phyloP scores from a whole-genome alignment of 2,329 filamentous ascomycete species.

The Scorias spongiosa region DNA sequence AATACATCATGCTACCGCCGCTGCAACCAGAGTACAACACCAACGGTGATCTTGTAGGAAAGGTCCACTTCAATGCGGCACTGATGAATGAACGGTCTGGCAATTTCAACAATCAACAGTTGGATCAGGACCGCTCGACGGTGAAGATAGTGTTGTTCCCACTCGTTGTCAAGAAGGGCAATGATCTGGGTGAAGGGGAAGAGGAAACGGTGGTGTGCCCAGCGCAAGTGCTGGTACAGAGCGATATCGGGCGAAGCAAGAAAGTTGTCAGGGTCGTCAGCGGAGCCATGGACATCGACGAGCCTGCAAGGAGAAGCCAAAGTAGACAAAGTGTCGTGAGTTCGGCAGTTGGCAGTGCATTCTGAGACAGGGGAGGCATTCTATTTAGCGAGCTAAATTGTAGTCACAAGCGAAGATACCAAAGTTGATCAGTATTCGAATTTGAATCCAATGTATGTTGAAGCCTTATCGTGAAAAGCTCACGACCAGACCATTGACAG shows the following conservation, averaged over 20 bases:
- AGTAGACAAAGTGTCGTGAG: constrained; percentile 9
- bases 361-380: not conserved
- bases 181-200: constrained; percentile 72
- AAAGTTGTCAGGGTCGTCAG: constrained; percentile 33
- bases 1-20: constrained; percentile 97
- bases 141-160: constrained; percentile 93
- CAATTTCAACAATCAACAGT: constrained; percentile 57
- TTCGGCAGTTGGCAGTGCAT: not conserved
- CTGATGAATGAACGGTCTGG: constrained; percentile 89
- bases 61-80: constrained; percentile 79
- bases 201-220: constrained; percentile 93
- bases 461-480: too few relatives aligned
- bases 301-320: constrained; percentile 14
- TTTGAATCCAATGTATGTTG: too few relatives aligned
- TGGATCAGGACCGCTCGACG: constrained; percentile 59
- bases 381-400: not conserved
- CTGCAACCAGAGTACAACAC: constrained; percentile 88
- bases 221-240: constrained; percentile 69
- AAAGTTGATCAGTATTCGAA: too few relatives aligned
- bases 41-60: constrained; percentile 75
- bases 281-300: constrained; percentile 29
- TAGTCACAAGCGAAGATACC: too few relatives aligned
- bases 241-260: constrained; percentile 23
- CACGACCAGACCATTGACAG: too few relatives aligned
- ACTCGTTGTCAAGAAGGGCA: constrained; percentile 87